Conservation (phyloP, 139 green algal species). For the Haematococcus lacustris region DNA sequence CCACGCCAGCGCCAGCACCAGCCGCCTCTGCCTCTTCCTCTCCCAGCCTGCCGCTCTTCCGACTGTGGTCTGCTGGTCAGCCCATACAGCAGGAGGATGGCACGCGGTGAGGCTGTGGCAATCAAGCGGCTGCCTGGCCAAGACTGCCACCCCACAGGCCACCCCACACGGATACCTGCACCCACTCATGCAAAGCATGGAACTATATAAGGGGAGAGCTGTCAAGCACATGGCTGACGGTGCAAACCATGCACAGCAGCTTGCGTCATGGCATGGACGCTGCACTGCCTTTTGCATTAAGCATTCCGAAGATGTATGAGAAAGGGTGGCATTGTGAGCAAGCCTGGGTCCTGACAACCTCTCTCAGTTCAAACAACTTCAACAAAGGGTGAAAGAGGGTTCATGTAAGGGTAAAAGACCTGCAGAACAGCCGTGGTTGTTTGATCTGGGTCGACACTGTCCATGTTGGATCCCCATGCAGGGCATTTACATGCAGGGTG, state of each 20-base stretch:
- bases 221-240: not conserved
- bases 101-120: not conserved
- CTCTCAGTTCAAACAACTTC: not conserved
- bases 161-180: too few relatives aligned
- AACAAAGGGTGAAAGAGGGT: not conserved
- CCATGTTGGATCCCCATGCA: not conserved
- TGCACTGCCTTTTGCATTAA: too few relatives aligned
- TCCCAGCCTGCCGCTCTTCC: too few relatives aligned
- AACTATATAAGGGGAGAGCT: not conserved
- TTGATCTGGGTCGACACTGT: not conserved
- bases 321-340: too few relatives aligned
- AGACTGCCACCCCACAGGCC: not conserved
- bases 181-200: not conserved
- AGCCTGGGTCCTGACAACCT: too few relatives aligned
- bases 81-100: constrained; percentile 20
- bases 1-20: too few relatives aligned
- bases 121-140: not conserved
- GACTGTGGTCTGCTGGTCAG: constrained; percentile 60
- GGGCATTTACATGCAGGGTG: not conserved
- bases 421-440: not conserved
- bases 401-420: not conserved
- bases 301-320: too few relatives aligned
- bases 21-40: too few relatives aligned
- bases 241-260: not conserved
- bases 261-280: too few relatives aligned